Conservation (phyloP, 805 yeast species). For the Sungouiella blattae region DNA sequence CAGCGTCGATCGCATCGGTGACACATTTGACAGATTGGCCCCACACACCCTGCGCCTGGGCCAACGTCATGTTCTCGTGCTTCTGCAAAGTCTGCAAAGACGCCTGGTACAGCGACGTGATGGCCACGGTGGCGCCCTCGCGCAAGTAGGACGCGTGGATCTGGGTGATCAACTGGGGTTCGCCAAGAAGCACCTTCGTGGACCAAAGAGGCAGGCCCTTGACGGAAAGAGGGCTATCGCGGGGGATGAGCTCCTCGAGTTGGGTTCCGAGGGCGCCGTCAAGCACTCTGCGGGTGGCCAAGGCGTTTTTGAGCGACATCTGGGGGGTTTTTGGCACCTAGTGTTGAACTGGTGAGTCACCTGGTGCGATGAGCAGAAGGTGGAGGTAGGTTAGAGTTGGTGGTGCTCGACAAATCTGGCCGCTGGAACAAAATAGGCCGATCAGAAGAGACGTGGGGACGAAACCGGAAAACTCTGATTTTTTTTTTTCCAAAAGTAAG, state of each 20-base stretch:
- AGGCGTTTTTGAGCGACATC: no score
- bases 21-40: conserved; percentile 14
- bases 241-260: conserved; percentile 14
- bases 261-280: conserved; percentile 19
- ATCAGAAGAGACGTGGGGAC: no score
- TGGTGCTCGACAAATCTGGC: no score
- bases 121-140: conserved; percentile 15
- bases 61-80: conserved; percentile 10
- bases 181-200: conserved; percentile 14
- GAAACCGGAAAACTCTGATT: no score
- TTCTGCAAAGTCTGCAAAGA: conserved; percentile 12
- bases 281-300: conserved; percentile 6
- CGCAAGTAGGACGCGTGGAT: conserved; percentile 16
- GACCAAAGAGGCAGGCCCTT: conserved; percentile 19
- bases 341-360: no score
- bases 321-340: no score
- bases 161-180: conserved; percentile 12
- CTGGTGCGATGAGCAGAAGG: no score
- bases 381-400: no score
- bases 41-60: conserved; percentile 11
- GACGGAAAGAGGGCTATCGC: conserved; percentile 14
- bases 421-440: no score
- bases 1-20: conserved; percentile 7
- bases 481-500: no score
- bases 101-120: conserved; percentile 19